Evolutionary conservation across 1,284 basidiomycete genomes (phyloP), one percentile per base, ranked within the genome.

Genomic region (Fomitopsis schrenkii): DNA sequence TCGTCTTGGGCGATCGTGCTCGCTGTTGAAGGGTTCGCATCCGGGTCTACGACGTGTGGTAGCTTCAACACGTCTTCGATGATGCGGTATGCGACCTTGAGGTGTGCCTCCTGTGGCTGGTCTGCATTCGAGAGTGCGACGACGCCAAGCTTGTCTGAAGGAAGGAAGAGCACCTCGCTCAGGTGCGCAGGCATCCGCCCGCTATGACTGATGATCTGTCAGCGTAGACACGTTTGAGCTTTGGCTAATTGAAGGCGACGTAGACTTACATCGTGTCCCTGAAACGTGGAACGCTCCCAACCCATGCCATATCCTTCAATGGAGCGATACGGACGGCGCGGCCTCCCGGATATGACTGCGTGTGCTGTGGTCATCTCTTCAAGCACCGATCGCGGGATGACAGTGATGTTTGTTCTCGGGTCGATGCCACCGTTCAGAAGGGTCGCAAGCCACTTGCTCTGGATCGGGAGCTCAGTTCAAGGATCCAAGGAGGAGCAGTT

Each of bases 71-170:
- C 59, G 9, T 66, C 60, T 45, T 68, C 60, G 17, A 68, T 48
- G 48, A 68, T 40, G 12, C 55, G 48, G 19, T 59, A 63, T 0
- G 59, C 55, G 38, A 69, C 64, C 40, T 74, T 71, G 5, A 72
- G 50, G n/a, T 78, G 66, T 9, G 65, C 68, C 10, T 60, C 40
- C 1, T 74, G 74, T 48, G 71, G 72, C 8, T 67, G 28, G 55
- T 81, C 79, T n/a, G 64, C 66, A 61, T 83, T 82, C 2, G 76
- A 74, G 0, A 83, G 71, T 0, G 73, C 67, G 17, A 80, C 72
- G 19, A 80, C 67, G 1, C 75, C 81, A 3, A 82, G 63, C 3
- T n/a, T 38, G 44, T 76, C 74, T 10, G 42, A 3, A 8, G 70
- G 68, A 7, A 71, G 54, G 56, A 72, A 67, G 0, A 59, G 65